Base-by-base conservation (phyloP, 495 filamentous ascomycete genomes). In the Hypoxylon crocopeplum region DNA sequence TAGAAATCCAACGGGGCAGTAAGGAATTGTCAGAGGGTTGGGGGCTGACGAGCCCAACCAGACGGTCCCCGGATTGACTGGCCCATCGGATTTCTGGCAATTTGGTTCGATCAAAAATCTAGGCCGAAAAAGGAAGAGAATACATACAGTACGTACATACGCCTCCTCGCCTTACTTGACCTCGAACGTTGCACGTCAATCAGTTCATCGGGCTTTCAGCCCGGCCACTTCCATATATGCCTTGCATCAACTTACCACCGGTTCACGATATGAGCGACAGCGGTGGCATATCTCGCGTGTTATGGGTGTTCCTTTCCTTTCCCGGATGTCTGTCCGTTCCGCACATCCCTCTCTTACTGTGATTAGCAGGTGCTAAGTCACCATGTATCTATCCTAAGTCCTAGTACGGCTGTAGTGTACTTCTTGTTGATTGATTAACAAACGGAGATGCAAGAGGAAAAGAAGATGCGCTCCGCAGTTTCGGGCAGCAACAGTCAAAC, bases 401-500 rank as follows among this genome's bases (percentile, higher is more conserved):
- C 25, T 41, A 37, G 27, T 21, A 53, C 24, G 56, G 47, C 48
- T 52, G 47, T 48, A 55, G 47, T 25, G 47, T 34, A 44, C 38
- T 56, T 65, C 45, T 56, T 25, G 46, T 61, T 44, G 51, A 60
- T 61, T 61, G 48, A 63, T 64, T 64, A 52, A 67, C 59, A 47
- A 57, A 64, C 57, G 48, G 53, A 70, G 44, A 72, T 41, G 47
- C 56, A 67, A 62, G 22, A 41, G 48, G 48, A 59, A 44, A 25
- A 49, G 34, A 58, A 48, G 40, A 45, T 48, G 22, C 52, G 58
- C 56, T 56, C 67, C 71, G 68, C 70, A 73, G 68, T 58, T 69
- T 77, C 75, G 75, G 74, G 73, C 73, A 78, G 62, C 74, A 78
- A 75, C 74, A 75, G 68, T 71, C 58, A 72, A 74, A 75, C 69